Base-by-base conservation (phyloP, 2,329 filamentous ascomycete genomes). In the Cytospora mali region DNA sequence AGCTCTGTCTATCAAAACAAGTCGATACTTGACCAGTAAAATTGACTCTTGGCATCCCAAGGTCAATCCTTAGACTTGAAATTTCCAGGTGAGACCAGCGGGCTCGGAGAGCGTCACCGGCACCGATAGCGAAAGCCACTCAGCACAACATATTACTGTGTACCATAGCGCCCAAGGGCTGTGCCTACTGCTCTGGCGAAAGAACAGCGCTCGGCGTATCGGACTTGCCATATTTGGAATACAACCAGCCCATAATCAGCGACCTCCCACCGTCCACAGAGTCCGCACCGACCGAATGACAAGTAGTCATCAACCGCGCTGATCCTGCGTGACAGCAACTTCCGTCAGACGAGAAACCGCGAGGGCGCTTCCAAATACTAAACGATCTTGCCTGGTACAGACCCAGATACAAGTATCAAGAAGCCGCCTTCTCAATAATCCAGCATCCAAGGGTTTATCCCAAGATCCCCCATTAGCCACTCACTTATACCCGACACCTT, bases 111-210 rank as follows among this genome's bases (percentile, higher is more conserved):
- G 33, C 33, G 33, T 7, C 33, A 39, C 16, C 16, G 4, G 35
- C 35, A 39, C 35, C 35, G 35, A 39, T 14, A 39, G n/a, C 35
- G 35, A 18, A n/a, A 14, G 35, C n/a, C 35, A 35, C 33, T n/a
- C 33, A 16, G 33, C 13, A 35, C 7, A 14, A 14, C 33, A 35
- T 35, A 35, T 4, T n/a, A 18, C 35, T 39, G 67, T 54, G 59
- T 48, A 50, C 9, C 9, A 13, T 21, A 62, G 53, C 42, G 53
- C 55, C 56, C 64, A 56, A 33, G 56, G 56, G 31, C 52, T 54
- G 35, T 54, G 35, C 57, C 50, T 23, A 18, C 42, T 67, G 70
- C 72, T 74, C 75, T 70, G 74, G 72, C 69, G 49, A 69, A 64
- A 66, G 57, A 53, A 60, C 58, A 66, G 66, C n/a, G n/a, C n/a